Conservation (phyloP, 1,284 basidiomycete species). For the Tremellales sp. region DNA sequence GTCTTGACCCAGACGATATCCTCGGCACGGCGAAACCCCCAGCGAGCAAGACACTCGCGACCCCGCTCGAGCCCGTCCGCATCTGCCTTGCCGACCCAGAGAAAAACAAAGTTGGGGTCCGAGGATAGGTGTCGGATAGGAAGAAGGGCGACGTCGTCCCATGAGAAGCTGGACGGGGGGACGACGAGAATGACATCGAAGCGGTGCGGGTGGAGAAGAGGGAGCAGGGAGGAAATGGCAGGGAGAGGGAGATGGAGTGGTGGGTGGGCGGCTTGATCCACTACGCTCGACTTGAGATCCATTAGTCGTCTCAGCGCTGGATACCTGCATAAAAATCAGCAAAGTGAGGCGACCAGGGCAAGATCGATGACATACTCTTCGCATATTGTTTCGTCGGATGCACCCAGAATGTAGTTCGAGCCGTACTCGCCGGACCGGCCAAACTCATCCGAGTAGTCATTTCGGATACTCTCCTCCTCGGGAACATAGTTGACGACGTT, state of each 20-base stretch:
- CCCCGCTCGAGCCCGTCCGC: slow-evolving; percentile 89
- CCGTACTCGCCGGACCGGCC: slow-evolving; percentile 86
- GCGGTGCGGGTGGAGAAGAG: slow-evolving; percentile 42
- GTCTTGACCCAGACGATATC: slow-evolving; percentile 98
- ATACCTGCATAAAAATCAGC: slow-evolving; percentile 58
- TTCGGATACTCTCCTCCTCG: slow-evolving; percentile 89
- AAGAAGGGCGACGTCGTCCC: slow-evolving; percentile 74
- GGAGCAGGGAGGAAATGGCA: slow-evolving; percentile 1
- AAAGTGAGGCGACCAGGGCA: background rate
- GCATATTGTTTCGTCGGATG: slow-evolving; percentile 78
- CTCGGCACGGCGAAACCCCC: slow-evolving; percentile 94
- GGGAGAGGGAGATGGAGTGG: slow-evolving; percentile 37
- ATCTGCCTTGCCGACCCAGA: slow-evolving; percentile 93
- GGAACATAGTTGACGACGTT: slow-evolving; percentile 65
- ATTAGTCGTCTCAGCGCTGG: slow-evolving; percentile 82
- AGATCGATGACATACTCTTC: slow-evolving; percentile 69
- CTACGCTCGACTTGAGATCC: slow-evolving; percentile 61
- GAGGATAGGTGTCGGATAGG: slow-evolving; percentile 80
- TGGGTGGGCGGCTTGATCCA: slow-evolving; percentile 35
- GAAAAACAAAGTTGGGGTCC: slow-evolving; percentile 87
- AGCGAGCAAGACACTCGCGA: slow-evolving; percentile 81
- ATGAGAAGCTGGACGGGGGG: slow-evolving; percentile 69
- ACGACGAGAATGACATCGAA: slow-evolving; percentile 94
- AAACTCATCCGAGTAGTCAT: slow-evolving; percentile 88
- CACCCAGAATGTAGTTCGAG: slow-evolving; percentile 83